Base-by-base conservation (phyloP, 164 flowering plant species). In the Platanus orientalis region DNA sequence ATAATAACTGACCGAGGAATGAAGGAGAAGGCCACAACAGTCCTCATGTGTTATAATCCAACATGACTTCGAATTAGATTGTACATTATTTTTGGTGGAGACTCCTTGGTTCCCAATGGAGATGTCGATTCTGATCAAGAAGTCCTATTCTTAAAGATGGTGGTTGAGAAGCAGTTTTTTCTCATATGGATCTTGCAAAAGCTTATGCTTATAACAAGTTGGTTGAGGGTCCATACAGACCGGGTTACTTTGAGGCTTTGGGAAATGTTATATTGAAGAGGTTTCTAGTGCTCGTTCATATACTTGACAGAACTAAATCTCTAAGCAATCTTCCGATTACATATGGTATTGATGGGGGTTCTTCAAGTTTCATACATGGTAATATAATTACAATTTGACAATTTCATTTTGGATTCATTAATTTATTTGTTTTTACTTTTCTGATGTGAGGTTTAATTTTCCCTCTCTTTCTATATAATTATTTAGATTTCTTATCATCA, bases 261-360 rank as follows among this genome's bases (percentile, higher is more conserved):
- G 99, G 99, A 40, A 79, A 76, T 71, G 70, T 95, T 54, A 78
- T 95, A 26, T 68, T 95, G 80, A 95, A 95, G 81, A 84, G 97
- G 69, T 72, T 92, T 72, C 69, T 95, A 65, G 68, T 95, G 67
- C 89, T 95, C 48, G 97, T 81, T 67, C 89, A 92, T 44, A 69
- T 87, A 56, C 88, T 95, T 32, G 99, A 95, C 72, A 84, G 81
- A 76, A 94, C 86, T 60, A 95, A 95, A 77, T 76, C 78, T 68
- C 84, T 82, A 61, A 86, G 83, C 53, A 75, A 80, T 65, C 90
- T 95, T 67, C 89, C 97, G 29, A 71, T 85, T 40, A 80, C 82
- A 69, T 77, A 83, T 80, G 99, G 99, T n/a, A 44, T 78, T 24
- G 99, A 95, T 78, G 97, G 99, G 20, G 99, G 99, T 74, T 95